phyloP scores from a whole-genome alignment of 768 basidiomycete genomes.

The Tricholoma saponaceum region DNA sequence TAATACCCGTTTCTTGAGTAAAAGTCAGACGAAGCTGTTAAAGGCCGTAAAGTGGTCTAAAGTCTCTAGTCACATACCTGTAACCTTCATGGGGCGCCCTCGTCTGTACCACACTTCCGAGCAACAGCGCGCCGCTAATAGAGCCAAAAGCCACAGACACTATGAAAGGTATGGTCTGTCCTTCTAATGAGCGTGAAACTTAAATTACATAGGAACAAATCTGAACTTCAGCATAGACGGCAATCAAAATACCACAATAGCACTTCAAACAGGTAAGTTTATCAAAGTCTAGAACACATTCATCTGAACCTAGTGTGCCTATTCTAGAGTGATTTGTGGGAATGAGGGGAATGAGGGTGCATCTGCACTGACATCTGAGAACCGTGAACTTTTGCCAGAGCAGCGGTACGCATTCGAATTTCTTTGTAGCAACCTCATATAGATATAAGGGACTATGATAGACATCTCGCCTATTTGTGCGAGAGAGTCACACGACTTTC shows the following conservation, averaged over 20 bases:
- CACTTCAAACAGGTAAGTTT: background rate
- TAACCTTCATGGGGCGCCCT: slow-evolving; percentile 10
- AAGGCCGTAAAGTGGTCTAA: background rate
- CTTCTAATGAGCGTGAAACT: background rate
- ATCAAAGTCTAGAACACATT: background rate
- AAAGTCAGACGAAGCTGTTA: slow-evolving; percentile 12
- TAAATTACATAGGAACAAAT: background rate
- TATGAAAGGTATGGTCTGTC: slow-evolving; percentile 13
- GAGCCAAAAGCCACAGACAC: slow-evolving; percentile 13
- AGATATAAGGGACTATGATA: background rate
- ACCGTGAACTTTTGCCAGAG: background rate
- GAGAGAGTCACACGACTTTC: background rate
- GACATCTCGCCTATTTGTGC: background rate
- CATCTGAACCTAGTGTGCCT: background rate
- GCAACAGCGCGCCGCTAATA: slow-evolving; percentile 12
- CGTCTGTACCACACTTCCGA: slow-evolving; percentile 12
- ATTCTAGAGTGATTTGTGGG: background rate
- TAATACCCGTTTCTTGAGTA: slow-evolving; percentile 8
- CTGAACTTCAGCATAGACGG: background rate
- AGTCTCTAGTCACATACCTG: background rate
- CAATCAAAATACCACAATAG: background rate
- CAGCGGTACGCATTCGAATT: background rate
- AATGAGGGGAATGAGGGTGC: no score
- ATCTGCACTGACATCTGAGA: background rate
- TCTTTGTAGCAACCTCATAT: background rate